Conservation (phyloP, 768 basidiomycete species). For the Podaxis sp. region DNA sequence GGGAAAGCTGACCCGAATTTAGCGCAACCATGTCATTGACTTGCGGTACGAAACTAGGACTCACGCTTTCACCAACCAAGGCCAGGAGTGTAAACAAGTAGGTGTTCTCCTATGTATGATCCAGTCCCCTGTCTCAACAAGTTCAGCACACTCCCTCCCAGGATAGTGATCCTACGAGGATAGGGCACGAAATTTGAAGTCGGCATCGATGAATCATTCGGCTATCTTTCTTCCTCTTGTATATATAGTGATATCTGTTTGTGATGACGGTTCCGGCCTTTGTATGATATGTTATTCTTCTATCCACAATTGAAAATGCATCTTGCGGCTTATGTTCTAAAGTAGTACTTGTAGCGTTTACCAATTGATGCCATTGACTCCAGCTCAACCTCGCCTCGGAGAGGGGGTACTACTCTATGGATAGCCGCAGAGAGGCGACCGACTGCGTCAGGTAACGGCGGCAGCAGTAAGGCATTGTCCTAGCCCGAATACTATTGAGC, state of each 20-base stretch:
- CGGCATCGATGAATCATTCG: background rate
- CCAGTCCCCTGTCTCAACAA: background rate
- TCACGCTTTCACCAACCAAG: background rate
- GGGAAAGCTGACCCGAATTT: background rate
- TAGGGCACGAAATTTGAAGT: background rate
- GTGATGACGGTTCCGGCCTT: background rate
- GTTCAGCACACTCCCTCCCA: background rate
- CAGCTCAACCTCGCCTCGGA: no score
- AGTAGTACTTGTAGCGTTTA: no score
- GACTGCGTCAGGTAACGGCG: no score
- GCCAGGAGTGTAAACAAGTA: background rate
- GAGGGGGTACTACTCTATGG: no score
- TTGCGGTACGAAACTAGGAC: slow-evolving; percentile 1
- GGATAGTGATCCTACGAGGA: no score
- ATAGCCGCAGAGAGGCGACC: no score
- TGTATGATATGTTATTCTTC: no score
- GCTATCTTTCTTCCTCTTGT: background rate
- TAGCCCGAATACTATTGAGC: no score
- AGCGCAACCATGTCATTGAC: background rate
- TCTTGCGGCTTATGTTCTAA: no score
- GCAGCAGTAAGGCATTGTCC: no score
- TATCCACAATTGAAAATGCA: no score
- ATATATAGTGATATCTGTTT: background rate
- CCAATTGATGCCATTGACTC: no score
- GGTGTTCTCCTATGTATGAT: background rate